phyloP scores from a whole-genome alignment of 805 yeast genomes.

The Lipomyces yamadae region DNA sequence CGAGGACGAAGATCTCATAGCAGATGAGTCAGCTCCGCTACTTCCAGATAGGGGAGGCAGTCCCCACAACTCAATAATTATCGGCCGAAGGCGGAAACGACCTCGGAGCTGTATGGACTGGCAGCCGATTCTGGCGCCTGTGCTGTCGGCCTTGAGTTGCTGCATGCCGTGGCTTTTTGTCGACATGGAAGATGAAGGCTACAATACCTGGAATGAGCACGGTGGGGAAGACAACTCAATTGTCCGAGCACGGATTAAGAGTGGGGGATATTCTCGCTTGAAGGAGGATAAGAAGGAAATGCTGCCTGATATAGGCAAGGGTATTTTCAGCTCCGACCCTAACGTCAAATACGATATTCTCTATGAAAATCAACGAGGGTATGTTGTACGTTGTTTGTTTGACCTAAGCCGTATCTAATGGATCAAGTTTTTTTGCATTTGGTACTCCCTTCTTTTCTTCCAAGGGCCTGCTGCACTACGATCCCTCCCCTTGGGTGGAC shows the following conservation, averaged over 20 bases:
- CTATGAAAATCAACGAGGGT: constrained; percentile 52
- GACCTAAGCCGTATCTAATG: neutral
- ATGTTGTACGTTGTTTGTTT: constrained; percentile 6
- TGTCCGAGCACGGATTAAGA: constrained; percentile 10
- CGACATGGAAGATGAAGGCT: constrained; percentile 17
- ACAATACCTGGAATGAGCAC: constrained; percentile 13
- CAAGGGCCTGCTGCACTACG: constrained; percentile 46
- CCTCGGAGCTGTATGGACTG: neutral
- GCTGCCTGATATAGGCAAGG: constrained; percentile 5
- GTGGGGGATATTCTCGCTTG: constrained; percentile 17
- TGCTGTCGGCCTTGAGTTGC: constrained; percentile 17
- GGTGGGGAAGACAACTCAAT: neutral
- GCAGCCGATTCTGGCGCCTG: constrained; percentile 6
- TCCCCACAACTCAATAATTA: constrained; percentile 1
- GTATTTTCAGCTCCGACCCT: constrained; percentile 26
- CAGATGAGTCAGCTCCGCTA: constrained; percentile 25
- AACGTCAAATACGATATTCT: constrained; percentile 40
- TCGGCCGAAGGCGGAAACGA: neutral
- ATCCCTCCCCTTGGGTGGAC: constrained; percentile 48
- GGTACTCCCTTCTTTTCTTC: constrained; percentile 49
- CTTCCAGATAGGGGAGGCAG: constrained; percentile 4
- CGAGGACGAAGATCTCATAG: constrained; percentile 1
- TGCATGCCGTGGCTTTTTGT: constrained; percentile 20
- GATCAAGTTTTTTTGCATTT: constrained; percentile 41
- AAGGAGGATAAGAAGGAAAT: constrained; percentile 8